Base-by-base conservation (phyloP, 768 basidiomycete genomes). In the Russula griseocarnosa region DNA sequence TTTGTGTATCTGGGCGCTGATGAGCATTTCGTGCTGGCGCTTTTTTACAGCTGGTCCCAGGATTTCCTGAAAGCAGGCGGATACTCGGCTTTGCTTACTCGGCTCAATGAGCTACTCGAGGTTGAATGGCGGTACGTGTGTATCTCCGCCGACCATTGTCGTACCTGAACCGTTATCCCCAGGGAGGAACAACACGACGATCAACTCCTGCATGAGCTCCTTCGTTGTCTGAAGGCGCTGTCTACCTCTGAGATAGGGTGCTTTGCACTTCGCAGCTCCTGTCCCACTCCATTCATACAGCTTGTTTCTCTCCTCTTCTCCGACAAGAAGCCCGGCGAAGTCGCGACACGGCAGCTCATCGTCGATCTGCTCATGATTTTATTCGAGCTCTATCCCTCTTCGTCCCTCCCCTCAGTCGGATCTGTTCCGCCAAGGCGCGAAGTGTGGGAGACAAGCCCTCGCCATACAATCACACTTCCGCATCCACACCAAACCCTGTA, bases 171-270 rank as follows among this genome's bases (percentile, higher is more conserved):
- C 13, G 42, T 50, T 52, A 16, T 67, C n/a, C 70, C 42, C 40
- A 94, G 94, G 67, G 96, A 98, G 73, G 97, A 99, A 72, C 96
- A 98, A 71, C 96, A 97, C 68, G 97, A 97, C 71, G 97, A 98
- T 71, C 88, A 97, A 73, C 80, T 97, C 49, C 79, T 99, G 18
- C 88, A 96, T 68, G 95, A 98, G 73, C 77, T 98, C 2, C 78
- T 98, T 46, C 86, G 94, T 3, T 98, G 94, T 77, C 85, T 98
- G 75, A 97, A 97, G 75, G 97, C 91, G 0, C 80, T 99, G 3
- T 87, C 92, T 0, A 96, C 95, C 0, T 94, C 92, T 9, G 81
- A 88, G 53, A 87, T 91, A 40, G 96, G 96, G 16, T 94, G 91
- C 71, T 85, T 86, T 58, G 94, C 97, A 5, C 83, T 99, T 13